Conservation (phyloP, 768 basidiomycete genomes). For the Hortiboletus campestris region DNA sequence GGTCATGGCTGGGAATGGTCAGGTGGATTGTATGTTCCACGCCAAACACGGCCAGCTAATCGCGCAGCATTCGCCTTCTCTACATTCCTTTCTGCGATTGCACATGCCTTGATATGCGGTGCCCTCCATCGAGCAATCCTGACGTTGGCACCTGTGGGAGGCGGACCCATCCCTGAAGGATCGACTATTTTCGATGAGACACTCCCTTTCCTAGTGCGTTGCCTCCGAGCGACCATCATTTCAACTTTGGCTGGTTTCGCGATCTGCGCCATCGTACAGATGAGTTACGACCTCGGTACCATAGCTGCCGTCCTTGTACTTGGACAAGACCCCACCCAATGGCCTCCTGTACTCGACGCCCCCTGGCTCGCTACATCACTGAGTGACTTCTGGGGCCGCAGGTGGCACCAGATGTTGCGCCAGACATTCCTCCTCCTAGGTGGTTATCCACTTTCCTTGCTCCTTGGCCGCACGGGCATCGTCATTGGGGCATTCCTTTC, state of each 20-base stretch:
- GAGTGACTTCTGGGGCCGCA: neutral
- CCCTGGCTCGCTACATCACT: conserved; percentile 1
- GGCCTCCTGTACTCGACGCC: neutral
- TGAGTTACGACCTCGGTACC: neutral
- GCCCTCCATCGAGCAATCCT: neutral
- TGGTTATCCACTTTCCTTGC: neutral
- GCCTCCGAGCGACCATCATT: neutral
- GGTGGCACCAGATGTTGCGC: neutral
- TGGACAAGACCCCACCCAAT: conserved; percentile 1
- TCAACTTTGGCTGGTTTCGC: neutral
- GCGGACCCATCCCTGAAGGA: neutral
- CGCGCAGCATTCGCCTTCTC: neutral
- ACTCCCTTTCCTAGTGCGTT: neutral
- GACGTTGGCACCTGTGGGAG: neutral
- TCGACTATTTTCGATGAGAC: conserved; percentile 1
- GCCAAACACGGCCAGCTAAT: neutral
- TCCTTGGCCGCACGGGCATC: neutral
- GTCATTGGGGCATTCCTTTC: neutral
- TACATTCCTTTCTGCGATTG: neutral
- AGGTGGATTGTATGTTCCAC: neutral
- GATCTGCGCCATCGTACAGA: neutral
- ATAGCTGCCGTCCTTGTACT: neutral
- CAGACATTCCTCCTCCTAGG: neutral
- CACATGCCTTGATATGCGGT: neutral
- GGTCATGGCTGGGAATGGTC: conserved; percentile 4